Conservation (phyloP, 176 grass and related monocot genomes). For the Bothriochloa decipiens region DNA sequence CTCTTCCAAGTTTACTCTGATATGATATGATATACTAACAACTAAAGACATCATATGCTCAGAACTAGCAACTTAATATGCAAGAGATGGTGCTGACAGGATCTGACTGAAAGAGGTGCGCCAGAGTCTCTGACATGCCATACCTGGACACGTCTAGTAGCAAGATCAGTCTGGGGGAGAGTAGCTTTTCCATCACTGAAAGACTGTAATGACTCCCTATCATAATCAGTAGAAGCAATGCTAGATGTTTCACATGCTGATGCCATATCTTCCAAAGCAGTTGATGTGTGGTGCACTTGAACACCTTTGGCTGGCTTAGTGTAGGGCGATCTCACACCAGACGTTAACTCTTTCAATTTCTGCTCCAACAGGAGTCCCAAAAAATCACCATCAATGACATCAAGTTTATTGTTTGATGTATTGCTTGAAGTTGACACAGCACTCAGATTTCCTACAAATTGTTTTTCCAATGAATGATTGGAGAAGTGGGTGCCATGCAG, state of each 20-base stretch:
- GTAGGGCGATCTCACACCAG: conserved; percentile 61
- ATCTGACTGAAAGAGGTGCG: conserved; percentile 28
- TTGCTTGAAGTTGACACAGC: conserved; percentile 41
- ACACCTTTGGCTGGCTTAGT: conserved; percentile 54
- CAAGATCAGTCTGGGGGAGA: background rate
- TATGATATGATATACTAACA: background rate
- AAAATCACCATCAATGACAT: conserved; percentile 77
- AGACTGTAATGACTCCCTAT: conserved; percentile 53
- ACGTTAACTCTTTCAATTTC: conserved; percentile 82
- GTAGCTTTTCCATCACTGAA: conserved; percentile 52
- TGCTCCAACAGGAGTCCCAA: conserved; percentile 85
- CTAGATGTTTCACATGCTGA: conserved; percentile 58
- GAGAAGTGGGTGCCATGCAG: conserved; percentile 32
- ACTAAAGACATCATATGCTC: conserved; percentile 3
- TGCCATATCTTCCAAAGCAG: conserved; percentile 43
- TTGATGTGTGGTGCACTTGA: conserved; percentile 23
- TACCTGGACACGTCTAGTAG: conserved; percentile 52
- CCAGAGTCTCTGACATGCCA: conserved; percentile 19
- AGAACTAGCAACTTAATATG: conserved; percentile 32
- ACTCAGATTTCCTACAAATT: conserved; percentile 33
- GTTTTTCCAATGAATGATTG: conserved; percentile 44
- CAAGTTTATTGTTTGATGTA: conserved; percentile 26
- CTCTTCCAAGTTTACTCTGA: conserved; percentile 5
- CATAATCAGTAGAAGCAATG: conserved; percentile 54
- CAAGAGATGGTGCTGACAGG: conserved; percentile 30